Evolutionary conservation across 1,284 basidiomycete species (phyloP).

Genomic region (Anthracocystis walkeri): DNA sequence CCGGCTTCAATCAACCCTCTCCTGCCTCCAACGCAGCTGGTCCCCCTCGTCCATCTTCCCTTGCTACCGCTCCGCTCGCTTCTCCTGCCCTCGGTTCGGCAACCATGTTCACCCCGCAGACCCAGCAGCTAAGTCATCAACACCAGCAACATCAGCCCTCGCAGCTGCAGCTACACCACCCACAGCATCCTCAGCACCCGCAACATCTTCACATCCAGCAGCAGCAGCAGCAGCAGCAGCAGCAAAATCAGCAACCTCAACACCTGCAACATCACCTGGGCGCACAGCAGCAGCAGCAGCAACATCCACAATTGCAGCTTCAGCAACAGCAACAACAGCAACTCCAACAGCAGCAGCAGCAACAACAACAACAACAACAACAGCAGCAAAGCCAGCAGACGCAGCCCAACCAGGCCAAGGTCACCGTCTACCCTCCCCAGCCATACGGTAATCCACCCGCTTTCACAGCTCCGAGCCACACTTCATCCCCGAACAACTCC

Average conservation of each 20-base stretch:
- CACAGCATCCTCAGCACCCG: conserved; percentile 35
- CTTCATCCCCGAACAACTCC: conserved; percentile 44
- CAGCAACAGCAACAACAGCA: conserved; percentile 36
- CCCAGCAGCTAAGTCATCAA: conserved; percentile 29
- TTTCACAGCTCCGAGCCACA: conserved; percentile 35
- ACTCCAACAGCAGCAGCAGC: conserved; percentile 26
- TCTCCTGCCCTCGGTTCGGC: conserved; percentile 32
- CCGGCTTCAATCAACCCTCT: conserved; percentile 47
- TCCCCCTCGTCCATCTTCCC: conserved; percentile 28
- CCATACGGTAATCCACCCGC: conserved; percentile 50
- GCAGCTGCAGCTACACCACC: conserved; percentile 33
- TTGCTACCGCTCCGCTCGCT: conserved; percentile 21
- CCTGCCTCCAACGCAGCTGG: conserved; percentile 27
- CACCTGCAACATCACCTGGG: conserved; percentile 30
- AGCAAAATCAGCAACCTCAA: conserved; percentile 16
- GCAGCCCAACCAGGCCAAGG: conserved; percentile 23
- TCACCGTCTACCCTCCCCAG: conserved; percentile 53
- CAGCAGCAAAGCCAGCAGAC: conserved; percentile 10
- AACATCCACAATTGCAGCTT: conserved; percentile 20
- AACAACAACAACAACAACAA: conserved; percentile 16
- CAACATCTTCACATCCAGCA: conserved; percentile 31
- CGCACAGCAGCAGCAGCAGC: conserved; percentile 17
- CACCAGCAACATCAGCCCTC: conserved; percentile 30
- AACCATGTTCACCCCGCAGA: conserved; percentile 40
- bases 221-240: conserved; percentile 28